A percentile compares a stretch with the other conserved stretches of the same genome.
phyloP scores from a whole-genome alignment of 2,329 filamentous ascomycete genomes.

The Neoscytalidium dimidiatum region DNA sequence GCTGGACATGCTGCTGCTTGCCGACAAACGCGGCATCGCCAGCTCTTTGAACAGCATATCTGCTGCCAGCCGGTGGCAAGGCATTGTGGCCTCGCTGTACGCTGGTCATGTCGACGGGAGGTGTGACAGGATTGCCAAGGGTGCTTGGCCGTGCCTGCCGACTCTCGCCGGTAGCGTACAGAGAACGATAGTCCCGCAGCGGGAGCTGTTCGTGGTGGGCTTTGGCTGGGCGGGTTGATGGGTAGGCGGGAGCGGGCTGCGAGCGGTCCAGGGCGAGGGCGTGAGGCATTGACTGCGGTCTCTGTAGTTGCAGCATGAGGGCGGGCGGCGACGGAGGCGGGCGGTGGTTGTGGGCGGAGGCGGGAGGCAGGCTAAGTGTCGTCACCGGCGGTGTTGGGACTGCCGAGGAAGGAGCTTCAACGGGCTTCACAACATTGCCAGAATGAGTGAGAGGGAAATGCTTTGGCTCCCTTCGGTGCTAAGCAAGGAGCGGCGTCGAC shows the following conservation, averaged over 20 bases:
- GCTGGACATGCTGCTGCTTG: slow-evolving; percentile 20
- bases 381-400: slow-evolving; percentile 23
- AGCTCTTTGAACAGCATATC: slow-evolving; percentile 13
- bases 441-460: slow-evolving; percentile 19
- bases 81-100: slow-evolving; percentile 11
- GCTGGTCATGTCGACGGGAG: slow-evolving; percentile 31
- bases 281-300: slow-evolving; percentile 43
- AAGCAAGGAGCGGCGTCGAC: slow-evolving; percentile 19
- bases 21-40: slow-evolving; percentile 8
- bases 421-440: slow-evolving; percentile 20
- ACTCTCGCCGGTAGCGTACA: slow-evolving; percentile 8
- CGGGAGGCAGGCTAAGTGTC: slow-evolving; percentile 8
- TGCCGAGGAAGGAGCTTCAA: slow-evolving; percentile 17
- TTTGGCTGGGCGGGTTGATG: slow-evolving; percentile 27
- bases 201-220: slow-evolving; percentile 27
- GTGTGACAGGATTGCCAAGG: slow-evolving; percentile 34
- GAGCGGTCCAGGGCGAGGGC: slow-evolving; percentile 37
- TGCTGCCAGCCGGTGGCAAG: slow-evolving; percentile 3
- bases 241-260: slow-evolving; percentile 34
- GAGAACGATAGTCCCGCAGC: not conserved
- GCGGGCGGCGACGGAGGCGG: slow-evolving; percentile 21
- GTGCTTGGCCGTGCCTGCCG: slow-evolving; percentile 34
- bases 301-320: slow-evolving; percentile 44
- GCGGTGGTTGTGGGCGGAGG: not conserved
- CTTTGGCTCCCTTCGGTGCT: slow-evolving; percentile 8